Evolutionary conservation across 257 asterid species (phyloP).

Genomic region (Eustoma russellianum): DNA sequence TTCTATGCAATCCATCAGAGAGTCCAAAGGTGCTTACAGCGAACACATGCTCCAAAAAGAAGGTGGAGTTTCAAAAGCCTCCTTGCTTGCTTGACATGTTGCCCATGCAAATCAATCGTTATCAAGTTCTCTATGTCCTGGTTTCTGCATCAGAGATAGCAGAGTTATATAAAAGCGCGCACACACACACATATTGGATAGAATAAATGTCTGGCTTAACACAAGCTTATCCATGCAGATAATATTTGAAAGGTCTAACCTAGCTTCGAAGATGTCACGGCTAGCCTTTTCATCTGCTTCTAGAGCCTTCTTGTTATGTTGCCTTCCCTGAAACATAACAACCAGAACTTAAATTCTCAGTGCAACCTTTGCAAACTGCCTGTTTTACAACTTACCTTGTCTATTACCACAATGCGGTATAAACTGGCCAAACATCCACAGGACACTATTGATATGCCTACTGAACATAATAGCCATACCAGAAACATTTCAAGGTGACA

Average conservation of each 20-base stretch:
- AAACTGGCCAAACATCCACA: no score
- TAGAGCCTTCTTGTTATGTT: slow-evolving; percentile 57
- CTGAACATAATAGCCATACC: no score
- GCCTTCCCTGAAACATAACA: slow-evolving; percentile 50
- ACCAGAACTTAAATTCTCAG: not conserved
- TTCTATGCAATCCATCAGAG: not conserved
- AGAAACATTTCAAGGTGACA: no score
- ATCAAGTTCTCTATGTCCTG: slow-evolving; percentile 55
- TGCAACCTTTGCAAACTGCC: not conserved
- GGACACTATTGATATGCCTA: no score
- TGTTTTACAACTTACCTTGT: no score
- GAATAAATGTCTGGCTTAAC: not conserved
- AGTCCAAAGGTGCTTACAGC: slow-evolving; percentile 47
- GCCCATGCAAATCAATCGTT: slow-evolving; percentile 96
- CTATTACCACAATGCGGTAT: no score
- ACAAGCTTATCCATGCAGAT: not conserved
- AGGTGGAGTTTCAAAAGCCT: slow-evolving; percentile 91
- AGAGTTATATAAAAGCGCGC: slow-evolving; percentile 7
- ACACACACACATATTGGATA: not conserved
- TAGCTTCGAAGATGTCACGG: slow-evolving; percentile 59
- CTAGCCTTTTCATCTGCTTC: slow-evolving; percentile 94
- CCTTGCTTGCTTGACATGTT: slow-evolving; percentile 85
- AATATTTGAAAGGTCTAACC: slow-evolving; percentile 32
- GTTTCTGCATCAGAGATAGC: slow-evolving; percentile 55
- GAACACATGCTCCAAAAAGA: slow-evolving; percentile 83